Conservation (phyloP, 73 alveolate species). For the Paramecium sexaurelia region DNA sequence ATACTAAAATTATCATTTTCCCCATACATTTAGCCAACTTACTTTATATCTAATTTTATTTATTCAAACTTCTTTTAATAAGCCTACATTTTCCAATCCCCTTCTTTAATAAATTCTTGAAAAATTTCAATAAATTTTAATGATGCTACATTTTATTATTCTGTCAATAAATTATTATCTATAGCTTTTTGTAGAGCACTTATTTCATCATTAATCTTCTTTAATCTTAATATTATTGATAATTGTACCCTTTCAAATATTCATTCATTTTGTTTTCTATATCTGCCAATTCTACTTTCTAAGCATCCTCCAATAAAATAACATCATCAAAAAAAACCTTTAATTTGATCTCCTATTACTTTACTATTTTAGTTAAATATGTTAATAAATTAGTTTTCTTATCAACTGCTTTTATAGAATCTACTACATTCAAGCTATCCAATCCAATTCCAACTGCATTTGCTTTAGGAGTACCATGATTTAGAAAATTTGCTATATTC, state of each 20-base stretch:
- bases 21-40: slow-evolving; percentile 53
- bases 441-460: slow-evolving; percentile 36
- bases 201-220: slow-evolving; percentile 35
- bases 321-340: slow-evolving; percentile 46
- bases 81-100: slow-evolving; percentile 37
- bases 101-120: neutral
- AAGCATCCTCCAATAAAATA: slow-evolving; percentile 31
- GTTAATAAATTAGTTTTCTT: neutral
- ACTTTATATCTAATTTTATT: slow-evolving; percentile 11
- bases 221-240: neutral
- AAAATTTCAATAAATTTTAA: neutral
- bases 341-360: slow-evolving; percentile 11
- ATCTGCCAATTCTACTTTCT: slow-evolving; percentile 26
- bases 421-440: neutral
- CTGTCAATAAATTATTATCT: neutral
- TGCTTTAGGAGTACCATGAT: slow-evolving; percentile 55
- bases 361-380: neutral
- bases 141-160: neutral
- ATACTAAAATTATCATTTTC: slow-evolving; percentile 5
- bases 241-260: slow-evolving; percentile 30
- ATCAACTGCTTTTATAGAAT: slow-evolving; percentile 13
- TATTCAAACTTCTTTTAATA: neutral
- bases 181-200: neutral
- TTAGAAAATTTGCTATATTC: slow-evolving; percentile 28
- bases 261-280: slow-evolving; percentile 33